phyloP scores from a whole-genome alignment of 2,329 filamentous ascomycete species.

The Cercospora canescens region DNA sequence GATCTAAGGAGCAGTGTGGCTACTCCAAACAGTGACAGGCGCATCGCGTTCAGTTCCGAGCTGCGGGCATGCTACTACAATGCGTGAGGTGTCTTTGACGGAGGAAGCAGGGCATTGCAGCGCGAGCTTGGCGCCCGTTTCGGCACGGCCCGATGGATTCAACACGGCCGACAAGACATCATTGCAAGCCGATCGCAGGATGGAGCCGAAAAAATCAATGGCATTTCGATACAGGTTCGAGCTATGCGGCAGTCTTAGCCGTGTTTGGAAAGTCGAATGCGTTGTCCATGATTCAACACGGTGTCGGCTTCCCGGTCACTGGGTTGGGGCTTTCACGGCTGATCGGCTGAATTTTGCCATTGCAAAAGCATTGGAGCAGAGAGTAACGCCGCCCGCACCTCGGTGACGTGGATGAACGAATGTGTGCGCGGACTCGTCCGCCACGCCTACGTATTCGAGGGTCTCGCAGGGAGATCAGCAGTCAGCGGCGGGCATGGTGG shows the following conservation, averaged over 20 bases:
- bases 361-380: background rate
- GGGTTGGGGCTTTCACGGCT: background rate
- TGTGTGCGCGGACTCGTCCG: background rate
- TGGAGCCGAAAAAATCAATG: background rate
- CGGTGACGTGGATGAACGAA: background rate
- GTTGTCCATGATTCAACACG: background rate
- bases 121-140: background rate
- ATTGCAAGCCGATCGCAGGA: background rate
- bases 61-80: background rate
- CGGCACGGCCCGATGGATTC: background rate
- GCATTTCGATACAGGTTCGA: background rate
- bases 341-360: background rate
- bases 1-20: slow-evolving; percentile 50
- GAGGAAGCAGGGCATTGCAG: background rate
- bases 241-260: background rate
- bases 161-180: background rate
- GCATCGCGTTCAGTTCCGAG: slow-evolving; percentile 19
- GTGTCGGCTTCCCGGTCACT: background rate
- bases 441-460: background rate
- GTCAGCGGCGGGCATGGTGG: background rate
- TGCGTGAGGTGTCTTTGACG: slow-evolving; percentile 3
- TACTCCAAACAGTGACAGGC: slow-evolving; percentile 26
- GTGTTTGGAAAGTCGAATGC: background rate
- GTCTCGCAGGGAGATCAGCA: background rate
- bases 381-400: background rate